These are phyloP conservation scores for Myrica gale DNA, from an alignment of 306 rosid species.

Conservation along the genomic window DNA sequence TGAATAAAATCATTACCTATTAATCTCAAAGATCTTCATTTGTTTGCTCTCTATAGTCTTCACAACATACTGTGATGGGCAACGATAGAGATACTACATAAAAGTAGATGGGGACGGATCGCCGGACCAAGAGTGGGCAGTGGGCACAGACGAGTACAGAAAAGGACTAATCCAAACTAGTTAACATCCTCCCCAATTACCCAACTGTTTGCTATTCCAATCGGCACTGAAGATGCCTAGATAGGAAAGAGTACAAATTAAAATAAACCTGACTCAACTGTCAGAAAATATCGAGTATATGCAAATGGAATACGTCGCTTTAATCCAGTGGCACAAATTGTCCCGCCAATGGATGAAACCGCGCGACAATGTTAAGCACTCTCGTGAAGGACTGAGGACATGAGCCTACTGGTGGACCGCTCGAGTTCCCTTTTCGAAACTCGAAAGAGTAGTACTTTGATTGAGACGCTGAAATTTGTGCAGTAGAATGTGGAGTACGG, in stretches of 20 bases:
- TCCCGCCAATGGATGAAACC: slow-evolving; percentile 32
- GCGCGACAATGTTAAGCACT: slow-evolving; percentile 37
- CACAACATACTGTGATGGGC: background rate
- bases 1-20: slow-evolving; percentile 44
- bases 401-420: slow-evolving; percentile 46
- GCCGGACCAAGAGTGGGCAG: background rate
- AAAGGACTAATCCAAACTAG: background rate
- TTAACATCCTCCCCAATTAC: too few relatives aligned
- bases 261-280: background rate
- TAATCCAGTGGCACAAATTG: slow-evolving; percentile 27
- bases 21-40: slow-evolving; percentile 24
- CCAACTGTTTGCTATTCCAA: too few relatives aligned
- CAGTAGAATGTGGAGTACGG: slow-evolving; percentile 15
- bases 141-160: background rate
- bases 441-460: slow-evolving; percentile 44
- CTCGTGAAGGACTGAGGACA: slow-evolving; percentile 33
- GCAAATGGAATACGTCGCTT: background rate
- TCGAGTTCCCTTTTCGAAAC: slow-evolving; percentile 30
- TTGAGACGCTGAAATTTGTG: slow-evolving; percentile 40
- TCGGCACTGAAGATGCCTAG: too few relatives aligned
- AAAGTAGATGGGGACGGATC: slow-evolving; percentile 5
- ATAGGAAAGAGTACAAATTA: background rate
- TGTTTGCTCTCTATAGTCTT: background rate
- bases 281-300: background rate
- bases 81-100: background rate